phyloP scores from a whole-genome alignment of 305 asterid species.

The Fraxinus sp. region DNA sequence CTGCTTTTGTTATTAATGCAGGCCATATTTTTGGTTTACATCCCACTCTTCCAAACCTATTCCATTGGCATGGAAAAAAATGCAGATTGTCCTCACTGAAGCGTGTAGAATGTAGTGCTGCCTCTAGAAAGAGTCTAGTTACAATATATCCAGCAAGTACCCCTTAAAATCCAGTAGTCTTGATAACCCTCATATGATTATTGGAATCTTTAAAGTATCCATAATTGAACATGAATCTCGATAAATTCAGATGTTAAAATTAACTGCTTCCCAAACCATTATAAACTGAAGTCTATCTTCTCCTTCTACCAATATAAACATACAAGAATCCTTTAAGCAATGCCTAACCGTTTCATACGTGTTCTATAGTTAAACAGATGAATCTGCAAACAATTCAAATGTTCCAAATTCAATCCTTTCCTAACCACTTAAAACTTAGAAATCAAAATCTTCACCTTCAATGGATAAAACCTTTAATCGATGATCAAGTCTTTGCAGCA shows the following conservation, averaged over 20 bases:
- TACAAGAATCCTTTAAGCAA: not conserved
- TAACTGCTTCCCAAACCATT: not conserved
- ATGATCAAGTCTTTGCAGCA: not conserved
- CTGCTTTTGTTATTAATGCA: not conserved
- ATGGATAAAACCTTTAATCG: not conserved
- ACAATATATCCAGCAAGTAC: not conserved
- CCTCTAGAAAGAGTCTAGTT: not conserved
- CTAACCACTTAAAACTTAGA: not conserved
- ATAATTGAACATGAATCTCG: not conserved
- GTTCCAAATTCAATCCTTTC: not conserved
- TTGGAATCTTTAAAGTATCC: not conserved
- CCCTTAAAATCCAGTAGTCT: not conserved
- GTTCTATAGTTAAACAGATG: not conserved
- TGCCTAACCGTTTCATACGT: not conserved
- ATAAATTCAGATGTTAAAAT: not conserved
- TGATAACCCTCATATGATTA: not conserved
- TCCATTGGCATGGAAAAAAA: not conserved
- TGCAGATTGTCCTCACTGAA: not conserved
- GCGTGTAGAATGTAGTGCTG: not conserved
- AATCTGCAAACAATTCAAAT: not conserved
- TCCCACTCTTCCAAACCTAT: not conserved
- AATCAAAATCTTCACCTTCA: not conserved
- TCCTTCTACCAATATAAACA: not conserved
- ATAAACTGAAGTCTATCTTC: not conserved
- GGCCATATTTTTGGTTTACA: not conserved